Evolutionary conservation across 192 early-diverging fungal species (phyloP).

Genomic region (Backusella liffmaniae): DNA sequence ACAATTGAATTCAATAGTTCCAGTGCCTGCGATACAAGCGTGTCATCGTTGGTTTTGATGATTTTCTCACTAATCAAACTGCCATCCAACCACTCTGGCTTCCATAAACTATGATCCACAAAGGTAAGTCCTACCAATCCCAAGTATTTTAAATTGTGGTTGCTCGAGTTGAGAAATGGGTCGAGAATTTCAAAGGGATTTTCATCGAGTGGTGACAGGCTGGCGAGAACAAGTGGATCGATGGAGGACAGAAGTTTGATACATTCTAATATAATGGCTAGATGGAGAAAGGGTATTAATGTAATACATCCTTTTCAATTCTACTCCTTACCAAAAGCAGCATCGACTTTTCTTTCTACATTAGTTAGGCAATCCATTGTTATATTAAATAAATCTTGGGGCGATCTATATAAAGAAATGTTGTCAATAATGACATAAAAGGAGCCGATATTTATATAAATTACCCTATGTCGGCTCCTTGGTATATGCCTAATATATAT

Average conservation of each 20-base stretch:
- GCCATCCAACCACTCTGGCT: conserved; percentile 19
- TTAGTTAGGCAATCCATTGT: conserved; percentile 14
- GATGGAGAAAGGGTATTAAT: no score
- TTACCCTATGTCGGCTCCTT: conserved; percentile 22
- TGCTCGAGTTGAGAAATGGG: conserved; percentile 40
- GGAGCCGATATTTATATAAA: not conserved
- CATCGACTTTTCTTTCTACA: conserved; percentile 38
- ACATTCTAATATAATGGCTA: conserved; percentile 37
- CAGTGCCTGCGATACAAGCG: not conserved
- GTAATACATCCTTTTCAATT: not conserved
- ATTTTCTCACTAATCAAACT: conserved; percentile 9
- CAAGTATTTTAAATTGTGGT: conserved; percentile 52
- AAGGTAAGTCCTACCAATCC: conserved; percentile 39
- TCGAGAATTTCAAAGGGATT: conserved; percentile 18
- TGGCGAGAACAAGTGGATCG: not conserved
- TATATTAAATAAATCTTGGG: conserved; percentile 10
- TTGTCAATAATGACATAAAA: not conserved
- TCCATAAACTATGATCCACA: conserved; percentile 23
- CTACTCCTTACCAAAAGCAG: conserved; percentile 38
- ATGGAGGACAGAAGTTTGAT: conserved; percentile 20
- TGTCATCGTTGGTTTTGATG: conserved; percentile 15
- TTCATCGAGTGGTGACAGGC: not conserved
- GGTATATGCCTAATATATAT: conserved; percentile 34
- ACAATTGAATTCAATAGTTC: not conserved
- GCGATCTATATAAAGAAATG: conserved; percentile 9